Evolutionary conservation across 169 alveolate genomes (phyloP).

Genomic region (Plasmodium knowlesi): DNA sequence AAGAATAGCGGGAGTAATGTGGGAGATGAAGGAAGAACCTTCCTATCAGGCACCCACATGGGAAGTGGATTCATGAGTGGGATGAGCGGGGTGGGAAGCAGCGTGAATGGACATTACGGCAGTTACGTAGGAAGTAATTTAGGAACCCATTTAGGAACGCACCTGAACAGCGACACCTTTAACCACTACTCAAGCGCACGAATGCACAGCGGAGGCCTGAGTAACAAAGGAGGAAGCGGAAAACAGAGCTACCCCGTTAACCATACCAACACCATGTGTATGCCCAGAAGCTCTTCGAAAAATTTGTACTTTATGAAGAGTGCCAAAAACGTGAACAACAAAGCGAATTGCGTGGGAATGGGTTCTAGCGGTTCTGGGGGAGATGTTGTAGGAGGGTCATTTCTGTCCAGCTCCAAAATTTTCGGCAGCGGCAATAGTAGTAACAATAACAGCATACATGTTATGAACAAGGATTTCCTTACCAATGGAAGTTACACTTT

Average conservation of each 20-base stretch:
- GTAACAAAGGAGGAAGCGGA: not conserved
- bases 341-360: not conserved
- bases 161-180: not conserved
- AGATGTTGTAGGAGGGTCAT: not conserved
- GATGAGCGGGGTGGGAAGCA: not conserved
- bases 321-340: not conserved
- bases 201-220: constrained; percentile 1
- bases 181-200: not conserved
- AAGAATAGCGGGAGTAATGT: not conserved
- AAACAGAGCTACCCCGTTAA: constrained; percentile 12
- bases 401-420: constrained; percentile 9
- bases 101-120: not conserved
- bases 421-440: not conserved
- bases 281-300: constrained; percentile 41
- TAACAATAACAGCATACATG: not conserved
- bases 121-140: not conserved
- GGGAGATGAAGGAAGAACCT: not conserved
- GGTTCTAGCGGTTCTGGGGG: not conserved
- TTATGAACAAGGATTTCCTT: constrained; percentile 5
- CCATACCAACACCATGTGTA: constrained; percentile 36
- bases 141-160: not conserved
- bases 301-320: constrained; percentile 4
- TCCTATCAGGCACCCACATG: not conserved
- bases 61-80: not conserved
- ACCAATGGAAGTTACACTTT: constrained; percentile 1